phyloP scores from a whole-genome alignment of 352 stramenopile species.

The Pythium brachiatum region DNA sequence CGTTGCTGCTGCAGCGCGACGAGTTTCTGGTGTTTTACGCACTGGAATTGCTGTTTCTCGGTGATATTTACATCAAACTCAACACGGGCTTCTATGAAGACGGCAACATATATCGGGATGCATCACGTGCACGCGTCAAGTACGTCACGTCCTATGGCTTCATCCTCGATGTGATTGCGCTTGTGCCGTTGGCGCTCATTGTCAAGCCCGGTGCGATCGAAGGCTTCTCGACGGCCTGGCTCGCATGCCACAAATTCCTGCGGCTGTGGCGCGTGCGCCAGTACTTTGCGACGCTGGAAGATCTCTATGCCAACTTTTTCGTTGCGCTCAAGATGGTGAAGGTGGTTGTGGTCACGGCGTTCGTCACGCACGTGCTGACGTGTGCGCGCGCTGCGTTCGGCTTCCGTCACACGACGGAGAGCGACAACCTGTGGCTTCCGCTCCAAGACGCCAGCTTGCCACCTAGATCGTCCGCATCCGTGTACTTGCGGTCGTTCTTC shows the following conservation, averaged over 20 bases:
- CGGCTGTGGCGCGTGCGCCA: constrained; percentile 38
- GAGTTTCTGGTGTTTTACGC: constrained; percentile 34
- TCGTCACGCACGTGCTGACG: constrained; percentile 51
- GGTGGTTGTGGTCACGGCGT: constrained; percentile 32
- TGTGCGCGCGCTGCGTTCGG: constrained; percentile 45
- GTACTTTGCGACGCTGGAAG: constrained; percentile 51
- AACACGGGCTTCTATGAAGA: constrained; percentile 61
- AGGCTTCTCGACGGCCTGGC: constrained; percentile 19
- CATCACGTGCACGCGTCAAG: constrained; percentile 32
- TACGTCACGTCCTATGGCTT: constrained; percentile 47
- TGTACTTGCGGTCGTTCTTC: constrained; percentile 41
- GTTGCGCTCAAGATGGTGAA: constrained; percentile 49
- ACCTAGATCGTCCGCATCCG: not conserved
- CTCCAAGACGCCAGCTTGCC: not conserved
- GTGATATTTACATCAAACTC: constrained; percentile 55
- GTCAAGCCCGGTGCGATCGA: not conserved
- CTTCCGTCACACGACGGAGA: constrained; percentile 4
- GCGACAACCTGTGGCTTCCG: constrained; percentile 30
- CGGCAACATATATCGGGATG: constrained; percentile 47
- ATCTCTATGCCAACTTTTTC: constrained; percentile 55
- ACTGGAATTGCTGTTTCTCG: constrained; percentile 41
- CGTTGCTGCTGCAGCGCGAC: constrained; percentile 7
- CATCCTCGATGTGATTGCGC: constrained; percentile 36
- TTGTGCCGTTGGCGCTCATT: constrained; percentile 43
- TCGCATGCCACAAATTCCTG: constrained; percentile 57